Evolutionary conservation across 176 grass and related monocot genomes (phyloP).

Genomic region (Lolium rigidum): DNA sequence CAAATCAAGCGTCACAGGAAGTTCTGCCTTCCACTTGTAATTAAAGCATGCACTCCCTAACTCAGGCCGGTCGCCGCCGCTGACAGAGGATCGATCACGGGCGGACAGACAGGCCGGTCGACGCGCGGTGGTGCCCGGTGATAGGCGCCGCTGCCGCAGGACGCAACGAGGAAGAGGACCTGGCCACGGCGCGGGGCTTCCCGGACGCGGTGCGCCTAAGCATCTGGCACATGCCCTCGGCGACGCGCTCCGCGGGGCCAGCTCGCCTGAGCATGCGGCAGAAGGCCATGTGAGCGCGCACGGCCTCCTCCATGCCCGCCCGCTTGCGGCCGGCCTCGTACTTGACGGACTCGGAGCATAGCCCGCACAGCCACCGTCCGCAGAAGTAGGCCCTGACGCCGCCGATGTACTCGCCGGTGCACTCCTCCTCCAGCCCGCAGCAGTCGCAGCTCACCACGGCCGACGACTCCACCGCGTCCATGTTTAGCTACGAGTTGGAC

Average conservation of each 20-base stretch:
- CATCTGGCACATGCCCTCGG: slow-evolving; percentile 86
- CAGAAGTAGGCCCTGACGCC: slow-evolving; percentile 60
- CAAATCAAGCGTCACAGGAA: too few relatives aligned
- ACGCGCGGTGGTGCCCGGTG: slow-evolving; percentile 1
- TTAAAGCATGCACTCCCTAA: neutral
- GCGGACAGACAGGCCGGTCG: neutral
- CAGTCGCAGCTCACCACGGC: slow-evolving; percentile 74
- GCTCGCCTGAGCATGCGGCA: slow-evolving; percentile 59
- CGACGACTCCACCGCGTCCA: slow-evolving; percentile 57
- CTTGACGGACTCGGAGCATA: slow-evolving; percentile 79
- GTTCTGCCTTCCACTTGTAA: neutral
- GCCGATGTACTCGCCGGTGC: slow-evolving; percentile 69
- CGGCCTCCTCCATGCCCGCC: slow-evolving; percentile 56
- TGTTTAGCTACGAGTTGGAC: too few relatives aligned
- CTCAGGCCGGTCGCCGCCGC: neutral
- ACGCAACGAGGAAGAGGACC: slow-evolving; percentile 23
- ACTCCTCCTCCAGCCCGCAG: slow-evolving; percentile 86
- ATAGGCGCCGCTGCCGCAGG: neutral
- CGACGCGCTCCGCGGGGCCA: slow-evolving; percentile 66
- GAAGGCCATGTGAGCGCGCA: slow-evolving; percentile 76
- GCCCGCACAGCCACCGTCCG: slow-evolving; percentile 80
- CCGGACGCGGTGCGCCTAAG: slow-evolving; percentile 55
- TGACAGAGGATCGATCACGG: slow-evolving; percentile 2
- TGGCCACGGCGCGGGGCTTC: neutral
- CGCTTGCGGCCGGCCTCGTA: slow-evolving; percentile 55